Base-by-base conservation (phyloP, 345 rosid species). In the Corymbia maculata region DNA sequence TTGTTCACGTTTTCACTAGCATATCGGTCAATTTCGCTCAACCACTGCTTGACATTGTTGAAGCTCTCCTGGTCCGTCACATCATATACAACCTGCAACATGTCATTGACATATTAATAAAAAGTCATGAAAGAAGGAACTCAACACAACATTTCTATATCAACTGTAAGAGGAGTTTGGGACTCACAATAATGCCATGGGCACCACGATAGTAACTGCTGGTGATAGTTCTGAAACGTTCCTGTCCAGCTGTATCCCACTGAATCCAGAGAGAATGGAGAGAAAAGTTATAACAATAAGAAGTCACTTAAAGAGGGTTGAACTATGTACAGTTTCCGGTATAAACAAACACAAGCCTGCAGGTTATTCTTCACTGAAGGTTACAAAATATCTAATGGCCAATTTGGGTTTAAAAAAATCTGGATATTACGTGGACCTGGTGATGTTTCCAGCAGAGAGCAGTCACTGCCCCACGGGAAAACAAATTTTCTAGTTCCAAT, bases 241-340 rank as follows among this genome's bases (percentile, higher is more conserved):
- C 99, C 93, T 97, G 98, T 42, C 99, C 99, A 87, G 99, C 98
- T 85, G 99, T 97, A 91, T 97, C 99, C 99, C 99, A 97, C 99
- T 97, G 94, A 88, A 90, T 19, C 50, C 61, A 80, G 15, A 90
- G 89, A 19, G 86, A 86, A 51, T 45, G 82, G 51, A 47, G 57
- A 86, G 79, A 88, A 66, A 88, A 85, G 85, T 80, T 24, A 59
- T 30, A 45, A 30, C 44, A 85, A 32, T 53, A 86, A 86, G 10
- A 52, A 19, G n/a, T 45, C 19, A 86, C 36, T 14, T 86, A 53
- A 30, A 32, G 17, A 86, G 87, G 16, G 64, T 85, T 28, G 28
- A 13, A 85, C 86, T 9, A 42, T 75, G 19, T 19, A 42, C 5
- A 44, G 49, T 75, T 75, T 19, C 49, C 84, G 3, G 28, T 42